Evolutionary conservation across 1,139 yeast genomes (phyloP), one percentile per base, ranked within the genome.

Genomic region (Suhomyces ambrosiae): DNA sequence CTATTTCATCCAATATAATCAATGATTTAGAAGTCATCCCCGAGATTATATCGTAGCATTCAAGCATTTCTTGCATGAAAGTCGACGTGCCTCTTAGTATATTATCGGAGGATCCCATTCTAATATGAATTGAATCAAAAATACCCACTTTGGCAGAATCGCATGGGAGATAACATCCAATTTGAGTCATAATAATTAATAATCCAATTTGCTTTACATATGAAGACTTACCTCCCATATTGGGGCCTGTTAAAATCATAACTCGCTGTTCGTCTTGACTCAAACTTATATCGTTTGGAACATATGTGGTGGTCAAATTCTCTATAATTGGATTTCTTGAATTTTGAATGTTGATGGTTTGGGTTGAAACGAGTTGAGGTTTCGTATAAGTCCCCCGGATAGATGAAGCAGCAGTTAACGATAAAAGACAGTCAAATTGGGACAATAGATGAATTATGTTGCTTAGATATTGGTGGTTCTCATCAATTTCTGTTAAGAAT

Each of bases 281-380:
- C 65, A 87, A 74, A 3, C 58, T 41, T 7, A 85, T 74, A 47
- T 82, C 80, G 53, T 90, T 92, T 2, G 96, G 74, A 5, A 90
- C 87, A 55, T 82, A 86, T 24, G 57, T 60, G 5, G 58, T 52
- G 3, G 49, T 38, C 26, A 73, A 52, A 26, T 73, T 72, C 53
- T 86, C 95, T 9, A 86, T 75, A 37, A 89, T 80, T 1, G 97
- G 97, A 52, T 92, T 90, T 23, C 94, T 68, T 1, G 94, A 86
- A 7, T 75, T 69, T 14, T 55, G 61, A 0, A 88, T 66, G 4
- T 74, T 64, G 7, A 67, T 54, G 7, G 34, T 35, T 23, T 80
- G 82, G 5, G 60, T 56, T 35, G 79, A 80, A 2, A 55, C 73
- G 36, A 85, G 68, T 2, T 47, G 54, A 0, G 97, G 96, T 39